phyloP scores from a whole-genome alignment of 257 asterid genomes.

The Jasminum sambac region DNA sequence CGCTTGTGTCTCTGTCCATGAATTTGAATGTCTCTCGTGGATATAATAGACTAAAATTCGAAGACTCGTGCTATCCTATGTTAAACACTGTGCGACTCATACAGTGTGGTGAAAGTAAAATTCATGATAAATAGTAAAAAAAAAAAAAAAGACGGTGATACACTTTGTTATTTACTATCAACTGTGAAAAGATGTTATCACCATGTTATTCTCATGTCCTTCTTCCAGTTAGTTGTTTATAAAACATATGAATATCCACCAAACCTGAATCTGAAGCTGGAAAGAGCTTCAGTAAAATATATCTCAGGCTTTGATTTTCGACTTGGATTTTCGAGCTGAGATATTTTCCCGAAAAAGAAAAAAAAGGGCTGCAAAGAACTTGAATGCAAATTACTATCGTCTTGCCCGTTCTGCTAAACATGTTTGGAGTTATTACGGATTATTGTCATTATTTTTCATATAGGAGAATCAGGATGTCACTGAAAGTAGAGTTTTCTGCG shows the following conservation, averaged over 20 bases:
- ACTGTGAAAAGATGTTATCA: background rate
- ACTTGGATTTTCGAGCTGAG: too few species aligned
- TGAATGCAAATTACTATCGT: background rate
- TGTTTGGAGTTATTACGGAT: background rate
- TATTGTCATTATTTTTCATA: background rate
- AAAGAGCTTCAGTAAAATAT: too few species aligned
- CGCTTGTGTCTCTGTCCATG: conserved; percentile 3
- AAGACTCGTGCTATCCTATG: background rate
- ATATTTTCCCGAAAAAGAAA: too few species aligned
- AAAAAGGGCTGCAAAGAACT: background rate
- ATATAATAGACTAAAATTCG: conserved; percentile 4
- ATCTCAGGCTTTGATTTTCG: too few species aligned
- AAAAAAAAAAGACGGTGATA: background rate
- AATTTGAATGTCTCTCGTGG: background rate
- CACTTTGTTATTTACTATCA: background rate
- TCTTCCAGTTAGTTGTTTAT: background rate
- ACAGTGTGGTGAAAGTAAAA: background rate
- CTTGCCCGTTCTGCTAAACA: background rate
- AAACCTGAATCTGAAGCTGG: conserved; percentile 8
- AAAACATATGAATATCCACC: background rate
- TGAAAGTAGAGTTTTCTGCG: background rate
- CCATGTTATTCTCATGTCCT: background rate
- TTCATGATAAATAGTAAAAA: background rate
- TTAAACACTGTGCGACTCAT: background rate
- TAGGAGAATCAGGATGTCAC: background rate